These are phyloP conservation scores for Chiua virens DNA, from an alignment of 768 basidiomycete species.

Conservation along the genomic window DNA sequence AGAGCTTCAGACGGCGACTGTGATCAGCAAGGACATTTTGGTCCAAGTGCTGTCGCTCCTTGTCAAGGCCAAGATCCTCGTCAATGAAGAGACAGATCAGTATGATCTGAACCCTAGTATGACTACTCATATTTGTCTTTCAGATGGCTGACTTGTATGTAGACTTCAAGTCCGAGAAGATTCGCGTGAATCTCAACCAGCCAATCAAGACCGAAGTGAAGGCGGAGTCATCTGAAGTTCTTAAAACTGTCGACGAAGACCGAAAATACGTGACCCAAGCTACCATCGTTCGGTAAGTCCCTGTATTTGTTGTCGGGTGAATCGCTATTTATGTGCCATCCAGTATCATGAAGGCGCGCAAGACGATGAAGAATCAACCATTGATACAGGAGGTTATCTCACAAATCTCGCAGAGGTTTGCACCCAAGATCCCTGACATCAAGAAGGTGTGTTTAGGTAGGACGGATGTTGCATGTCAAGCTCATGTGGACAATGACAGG, in stretches of 20 bases:
- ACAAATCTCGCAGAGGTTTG: slow-evolving; percentile 84
- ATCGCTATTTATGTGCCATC: background rate
- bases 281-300: slow-evolving; percentile 72
- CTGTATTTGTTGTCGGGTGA: background rate
- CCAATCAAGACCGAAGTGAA: slow-evolving; percentile 95
- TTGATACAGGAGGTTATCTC: slow-evolving; percentile 89
- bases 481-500: slow-evolving; percentile 42
- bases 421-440: slow-evolving; percentile 93
- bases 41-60: too few species aligned
- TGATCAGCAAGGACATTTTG: too few species aligned
- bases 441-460: slow-evolving; percentile 70
- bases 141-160: too few species aligned
- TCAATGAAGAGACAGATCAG: too few species aligned
- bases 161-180: too few species aligned
- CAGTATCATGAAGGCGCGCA: slow-evolving; percentile 94
- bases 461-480: background rate
- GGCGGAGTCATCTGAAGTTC: slow-evolving; percentile 83
- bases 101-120: too few species aligned
- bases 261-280: slow-evolving; percentile 96
- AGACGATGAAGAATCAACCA: slow-evolving; percentile 92
- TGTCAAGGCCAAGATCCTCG: too few species aligned
- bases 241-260: slow-evolving; percentile 96
- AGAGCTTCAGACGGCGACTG: too few species aligned
- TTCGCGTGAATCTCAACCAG: slow-evolving; percentile 86
- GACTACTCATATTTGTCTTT: too few species aligned